These are phyloP conservation scores for Pythium dissotocum DNA, from an alignment of 352 stramenopile genomes.

Conservation along the genomic window DNA sequence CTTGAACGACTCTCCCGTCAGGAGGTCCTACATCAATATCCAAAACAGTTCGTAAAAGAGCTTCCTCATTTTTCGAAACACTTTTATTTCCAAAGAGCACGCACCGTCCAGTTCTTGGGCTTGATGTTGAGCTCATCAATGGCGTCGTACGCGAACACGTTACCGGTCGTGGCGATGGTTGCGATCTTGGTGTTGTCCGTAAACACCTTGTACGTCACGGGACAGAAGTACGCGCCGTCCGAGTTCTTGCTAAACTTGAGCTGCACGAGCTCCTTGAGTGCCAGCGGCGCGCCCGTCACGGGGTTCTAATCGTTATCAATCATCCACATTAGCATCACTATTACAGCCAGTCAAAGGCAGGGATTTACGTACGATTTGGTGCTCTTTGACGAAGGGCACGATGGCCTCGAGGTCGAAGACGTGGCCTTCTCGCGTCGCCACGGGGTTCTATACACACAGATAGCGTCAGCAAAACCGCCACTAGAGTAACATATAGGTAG, in stretches of 20 bases:
- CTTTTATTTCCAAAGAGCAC: neutral
- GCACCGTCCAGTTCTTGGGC: slow-evolving; percentile 93
- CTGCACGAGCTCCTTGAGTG: slow-evolving; percentile 94
- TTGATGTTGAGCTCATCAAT: slow-evolving; percentile 99
- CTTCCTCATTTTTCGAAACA: neutral
- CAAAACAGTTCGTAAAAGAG: neutral
- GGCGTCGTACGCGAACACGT: slow-evolving; percentile 97
- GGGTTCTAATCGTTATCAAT: slow-evolving; percentile 75
- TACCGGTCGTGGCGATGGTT: slow-evolving; percentile 80
- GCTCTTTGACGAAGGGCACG: slow-evolving; percentile 94
- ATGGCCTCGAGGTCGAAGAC: slow-evolving; percentile 98
- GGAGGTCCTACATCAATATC: slow-evolving; percentile 76
- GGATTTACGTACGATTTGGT: slow-evolving; percentile 82
- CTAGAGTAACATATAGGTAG: neutral
- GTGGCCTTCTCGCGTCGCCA: slow-evolving; percentile 93
- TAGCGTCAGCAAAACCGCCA: neutral
- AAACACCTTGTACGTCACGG: slow-evolving; percentile 97
- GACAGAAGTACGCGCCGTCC: slow-evolving; percentile 82
- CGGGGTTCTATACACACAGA: slow-evolving; percentile 73
- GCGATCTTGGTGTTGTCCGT: slow-evolving; percentile 89
- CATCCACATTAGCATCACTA: neutral
- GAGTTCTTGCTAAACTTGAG: slow-evolving; percentile 85
- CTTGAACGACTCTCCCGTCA: slow-evolving; percentile 92
- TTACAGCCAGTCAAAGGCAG: neutral
- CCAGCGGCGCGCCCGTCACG: slow-evolving; percentile 90